Base-by-base conservation (phyloP, 1,284 basidiomycete genomes). In the Cryptococcus sp. region DNA sequence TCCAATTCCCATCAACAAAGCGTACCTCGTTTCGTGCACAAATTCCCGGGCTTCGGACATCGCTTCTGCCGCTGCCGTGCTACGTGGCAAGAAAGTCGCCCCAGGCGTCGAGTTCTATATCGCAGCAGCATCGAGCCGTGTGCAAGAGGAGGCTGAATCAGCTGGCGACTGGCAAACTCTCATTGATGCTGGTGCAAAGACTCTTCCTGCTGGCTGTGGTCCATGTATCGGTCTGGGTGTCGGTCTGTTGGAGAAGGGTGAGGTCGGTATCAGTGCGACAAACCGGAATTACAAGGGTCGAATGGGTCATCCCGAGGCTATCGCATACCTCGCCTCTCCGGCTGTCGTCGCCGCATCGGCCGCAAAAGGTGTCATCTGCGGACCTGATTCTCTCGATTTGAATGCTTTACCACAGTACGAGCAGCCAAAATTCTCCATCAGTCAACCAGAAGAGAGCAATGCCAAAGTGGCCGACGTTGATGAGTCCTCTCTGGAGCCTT, bases 211-310 rank as follows among this genome's bases (percentile, higher is more conserved):
- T 0, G 96, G 95, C 1, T 99, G 96, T 73, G 96, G 95, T 0
- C 95, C 95, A 0, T 99, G 96, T 77, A 99, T 99, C 63, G 96
- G 96, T 22, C 83, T 99, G 5, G 95, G 95, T 3, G 88, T 87
- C 1, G 96, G 96, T 16, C 80, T 99, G 54, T 81, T 99, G 23
- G 87, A 97, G 75, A 94, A 98, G 69, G 95, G 95, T 3, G 84
- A 99, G 79, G 88, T 89, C 2, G 95, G 95, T 0, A 99, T 99
- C 75, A 94, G 91, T 67, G 95, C 96, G 6, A 99, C 95, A 15
- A 99, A 99, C 80, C 83, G 95, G 75, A 99, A 99, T 75, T 99
- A 98, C 81, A 99, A 99, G 81, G 95, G 95, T 5, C 83, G 95
- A 11, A 99, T 99, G 95, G 95, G 95, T 1, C 87, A 88, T 67